These are phyloP conservation scores for Cichorium intybus DNA, from an alignment of 140 eudicot species.

Conservation along the genomic window DNA sequence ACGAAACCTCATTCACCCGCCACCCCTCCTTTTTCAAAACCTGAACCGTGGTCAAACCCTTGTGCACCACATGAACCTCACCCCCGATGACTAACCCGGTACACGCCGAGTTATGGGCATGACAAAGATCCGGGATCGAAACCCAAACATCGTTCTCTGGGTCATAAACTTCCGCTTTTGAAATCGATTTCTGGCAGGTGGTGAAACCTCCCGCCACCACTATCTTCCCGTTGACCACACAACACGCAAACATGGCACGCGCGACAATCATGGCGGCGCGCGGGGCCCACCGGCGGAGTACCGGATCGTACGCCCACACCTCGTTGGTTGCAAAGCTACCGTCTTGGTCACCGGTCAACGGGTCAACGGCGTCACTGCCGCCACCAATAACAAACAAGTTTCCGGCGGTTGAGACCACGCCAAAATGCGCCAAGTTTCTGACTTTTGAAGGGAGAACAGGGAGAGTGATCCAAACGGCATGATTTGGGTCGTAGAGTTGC, in stretches of 20 bases:
- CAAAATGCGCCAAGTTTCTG: constrained; percentile 70
- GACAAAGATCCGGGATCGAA: constrained; percentile 73
- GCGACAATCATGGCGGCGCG: constrained; percentile 82
- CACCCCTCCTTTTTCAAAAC: constrained; percentile 63
- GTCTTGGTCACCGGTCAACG: constrained; percentile 86
- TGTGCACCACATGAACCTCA: constrained; percentile 81
- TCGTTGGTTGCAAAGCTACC: constrained; percentile 85
- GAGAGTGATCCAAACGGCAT: constrained; percentile 81
- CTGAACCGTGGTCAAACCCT: constrained; percentile 82
- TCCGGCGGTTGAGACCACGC: constrained; percentile 72
- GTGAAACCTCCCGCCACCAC: constrained; percentile 96
- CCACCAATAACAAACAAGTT: constrained; percentile 92
- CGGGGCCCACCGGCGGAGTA: constrained; percentile 58
- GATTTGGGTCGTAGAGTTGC: constrained; percentile 76
- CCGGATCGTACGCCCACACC: constrained; percentile 93
- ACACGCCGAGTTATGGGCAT: constrained; percentile 70
- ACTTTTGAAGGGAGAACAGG: constrained; percentile 86
- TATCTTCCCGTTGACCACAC: constrained; percentile 77
- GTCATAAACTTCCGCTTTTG: constrained; percentile 80
- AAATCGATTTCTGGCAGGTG: constrained; percentile 71
- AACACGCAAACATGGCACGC: constrained; percentile 95
- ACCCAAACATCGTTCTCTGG: constrained; percentile 76
- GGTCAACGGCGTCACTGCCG: constrained; percentile 94
- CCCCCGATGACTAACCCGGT: constrained; percentile 79
- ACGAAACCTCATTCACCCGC: constrained; percentile 64